Evolutionary conservation across 306 rosid genomes (phyloP).

Genomic region (Urtica urens): DNA sequence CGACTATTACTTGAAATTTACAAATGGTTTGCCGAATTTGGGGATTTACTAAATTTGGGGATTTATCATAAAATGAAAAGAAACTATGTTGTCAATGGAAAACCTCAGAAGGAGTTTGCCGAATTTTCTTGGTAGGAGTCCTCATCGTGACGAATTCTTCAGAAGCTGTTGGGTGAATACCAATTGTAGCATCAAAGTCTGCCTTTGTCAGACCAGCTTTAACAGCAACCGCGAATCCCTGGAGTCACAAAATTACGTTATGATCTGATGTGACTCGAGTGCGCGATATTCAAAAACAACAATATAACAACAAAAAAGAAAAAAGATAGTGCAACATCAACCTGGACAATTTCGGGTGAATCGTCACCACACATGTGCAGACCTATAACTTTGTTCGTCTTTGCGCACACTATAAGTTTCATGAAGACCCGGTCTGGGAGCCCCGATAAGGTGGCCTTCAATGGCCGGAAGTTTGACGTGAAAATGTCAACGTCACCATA

Average conservation of each 20-base stretch:
- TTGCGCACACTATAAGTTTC: conserved; percentile 77
- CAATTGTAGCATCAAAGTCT: conserved; percentile 83
- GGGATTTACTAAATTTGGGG: background rate
- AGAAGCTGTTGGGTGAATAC: conserved; percentile 89
- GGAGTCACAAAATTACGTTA: conserved; percentile 10
- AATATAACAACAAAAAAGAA: background rate
- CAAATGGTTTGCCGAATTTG: background rate
- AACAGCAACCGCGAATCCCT: conserved; percentile 95
- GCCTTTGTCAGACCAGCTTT: conserved; percentile 92
- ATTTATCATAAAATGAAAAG: background rate
- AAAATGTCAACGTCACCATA: conserved; percentile 74
- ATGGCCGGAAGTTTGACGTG: conserved; percentile 79
- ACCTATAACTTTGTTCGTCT: conserved; percentile 67
- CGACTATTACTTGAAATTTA: background rate
- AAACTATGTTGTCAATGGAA: conserved; percentile 12
- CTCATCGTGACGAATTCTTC: conserved; percentile 97
- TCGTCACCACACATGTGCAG: conserved; percentile 95
- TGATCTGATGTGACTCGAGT: conserved; percentile 2
- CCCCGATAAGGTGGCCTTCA: conserved; percentile 93
- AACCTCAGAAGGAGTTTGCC: conserved; percentile 53
- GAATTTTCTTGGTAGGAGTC: conserved; percentile 63
- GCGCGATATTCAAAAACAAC: background rate
- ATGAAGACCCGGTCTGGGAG: conserved; percentile 78
- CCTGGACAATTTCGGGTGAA: conserved; percentile 90
- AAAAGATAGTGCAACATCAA: conserved; percentile 10